Evolutionary conservation across 139 green algal genomes (phyloP).

Genomic region (Desmodesmus armatus): DNA sequence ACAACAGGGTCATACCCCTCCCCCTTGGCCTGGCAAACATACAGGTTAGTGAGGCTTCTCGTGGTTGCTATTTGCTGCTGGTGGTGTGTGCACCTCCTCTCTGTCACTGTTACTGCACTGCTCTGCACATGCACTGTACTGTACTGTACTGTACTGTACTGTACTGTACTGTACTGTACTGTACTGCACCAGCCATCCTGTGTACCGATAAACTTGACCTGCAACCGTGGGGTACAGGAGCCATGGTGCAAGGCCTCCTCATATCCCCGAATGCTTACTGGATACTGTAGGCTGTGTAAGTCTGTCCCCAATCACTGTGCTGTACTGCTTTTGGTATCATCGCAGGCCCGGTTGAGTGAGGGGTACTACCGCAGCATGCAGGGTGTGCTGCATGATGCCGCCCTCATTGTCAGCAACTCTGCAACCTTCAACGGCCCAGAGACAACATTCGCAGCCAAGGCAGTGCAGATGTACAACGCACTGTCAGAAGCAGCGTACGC

Average conservation of each 20-base stretch:
- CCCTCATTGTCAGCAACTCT: constrained; percentile 61
- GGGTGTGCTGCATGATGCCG: constrained; percentile 55
- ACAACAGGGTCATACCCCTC: constrained; percentile 57
- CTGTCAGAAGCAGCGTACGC: background rate
- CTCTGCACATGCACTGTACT: background rate
- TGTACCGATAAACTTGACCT: too few species aligned
- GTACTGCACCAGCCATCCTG: too few species aligned
- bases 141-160: background rate
- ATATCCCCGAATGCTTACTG: too few species aligned
- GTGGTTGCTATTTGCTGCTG: background rate
- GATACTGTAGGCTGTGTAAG: too few species aligned
- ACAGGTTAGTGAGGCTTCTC: background rate
- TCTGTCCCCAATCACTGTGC: too few species aligned
- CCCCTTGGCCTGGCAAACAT: constrained; percentile 56
- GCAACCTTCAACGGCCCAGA: constrained; percentile 59
- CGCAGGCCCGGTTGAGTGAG: constrained; percentile 41
- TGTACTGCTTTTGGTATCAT: background rate
- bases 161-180: background rate
- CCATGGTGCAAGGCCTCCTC: too few species aligned
- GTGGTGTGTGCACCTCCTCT: background rate
- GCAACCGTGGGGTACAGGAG: too few species aligned
- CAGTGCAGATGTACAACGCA: background rate
- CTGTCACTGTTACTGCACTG: background rate
- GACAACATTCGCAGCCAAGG: constrained; percentile 28
- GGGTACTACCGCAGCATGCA: constrained; percentile 62